Conservation (phyloP, 331 rosid genomes). For the Malus hybrid region DNA sequence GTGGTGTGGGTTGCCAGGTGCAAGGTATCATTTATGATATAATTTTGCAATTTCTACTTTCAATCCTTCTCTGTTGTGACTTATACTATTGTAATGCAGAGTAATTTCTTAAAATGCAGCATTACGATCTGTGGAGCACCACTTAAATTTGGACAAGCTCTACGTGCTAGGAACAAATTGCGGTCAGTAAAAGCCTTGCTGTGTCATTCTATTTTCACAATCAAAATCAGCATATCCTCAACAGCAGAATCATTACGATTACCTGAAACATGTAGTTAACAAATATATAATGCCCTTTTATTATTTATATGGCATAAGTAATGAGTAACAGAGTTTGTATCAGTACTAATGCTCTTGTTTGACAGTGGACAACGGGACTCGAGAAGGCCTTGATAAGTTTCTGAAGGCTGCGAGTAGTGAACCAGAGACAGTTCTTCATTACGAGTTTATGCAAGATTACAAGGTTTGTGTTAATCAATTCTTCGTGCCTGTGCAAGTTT, state of each 20-base stretch:
- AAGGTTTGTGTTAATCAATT: conserved; percentile 50
- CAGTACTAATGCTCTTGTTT: conserved; percentile 14
- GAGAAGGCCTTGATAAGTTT: conserved; percentile 94
- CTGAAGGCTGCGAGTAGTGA: conserved; percentile 85
- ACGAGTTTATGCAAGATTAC: conserved; percentile 98
- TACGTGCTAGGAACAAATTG: conserved; percentile 95
- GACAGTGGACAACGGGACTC: conserved; percentile 89
- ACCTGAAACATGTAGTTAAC: background rate
- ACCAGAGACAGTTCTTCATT: conserved; percentile 95
- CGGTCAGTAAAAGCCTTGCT: conserved; percentile 39
- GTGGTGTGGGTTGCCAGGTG: conserved; percentile 99
- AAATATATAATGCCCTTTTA: background rate
- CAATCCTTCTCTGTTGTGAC: conserved; percentile 56
- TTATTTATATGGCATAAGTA: background rate
- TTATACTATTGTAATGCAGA: conserved; percentile 88
- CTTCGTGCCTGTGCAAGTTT: background rate
- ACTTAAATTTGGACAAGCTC: conserved; percentile 91
- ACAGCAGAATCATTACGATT: background rate
- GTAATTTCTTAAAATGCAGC: conserved; percentile 94
- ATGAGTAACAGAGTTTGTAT: background rate
- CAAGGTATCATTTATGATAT: conserved; percentile 51
- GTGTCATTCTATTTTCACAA: background rate
- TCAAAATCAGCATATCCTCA: background rate
- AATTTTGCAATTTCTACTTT: conserved; percentile 9
- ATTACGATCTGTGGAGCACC: conserved; percentile 84